Base-by-base conservation (phyloP, 2,329 filamentous ascomycete species). In the Cryoendolithus antarcticus region DNA sequence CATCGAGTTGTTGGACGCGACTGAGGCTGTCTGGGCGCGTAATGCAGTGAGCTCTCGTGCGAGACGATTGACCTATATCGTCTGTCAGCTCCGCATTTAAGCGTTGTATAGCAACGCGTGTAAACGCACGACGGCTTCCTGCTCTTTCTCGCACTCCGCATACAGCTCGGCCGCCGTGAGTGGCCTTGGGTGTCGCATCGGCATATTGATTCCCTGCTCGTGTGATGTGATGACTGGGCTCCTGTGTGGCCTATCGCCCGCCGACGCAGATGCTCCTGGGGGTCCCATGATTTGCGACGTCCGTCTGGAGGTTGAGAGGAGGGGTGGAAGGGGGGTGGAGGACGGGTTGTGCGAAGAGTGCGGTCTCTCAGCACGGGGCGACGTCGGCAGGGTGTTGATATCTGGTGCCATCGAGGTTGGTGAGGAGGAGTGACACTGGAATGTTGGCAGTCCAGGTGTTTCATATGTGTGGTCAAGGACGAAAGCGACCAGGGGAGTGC, bases 141-240 rank as follows among this genome's bases (percentile, higher is more conserved):
- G 88, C 58, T 96, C 89, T 61, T 93, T 91, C 62, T 96, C 89
- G 19, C 95, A 70, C 64, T 94, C 77, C 43, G 83, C 70, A 60
- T 95, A 86, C 44, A 96, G 70, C 60, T 96, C 89, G 3, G 86
- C 82, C 1, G 86, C 80, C 0, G 89, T 95, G 58, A 95, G 65
- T 3, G 88, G 88, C 29, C 85, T 75, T 4, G 89, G 88, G 59
- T 27, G 24, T 27, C 24, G 24, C 24, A 27, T 27, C 24, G 24
- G 24, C 24, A 27, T 27, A 8, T 27, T 27, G 24, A 27, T 27
- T 7, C 24, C 24, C 24, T 27, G 24, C 24, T 27, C 24, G 24
- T 27, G 24, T 27, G 24, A 27, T 27, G 24, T 27, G 24, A 27
- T 27, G 24, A 27, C 24, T 27, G 24, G 24, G 24, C 24, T 27